Base-by-base conservation (phyloP, 2,329 filamentous ascomycete genomes). In the Reticulascus tulasneorum region DNA sequence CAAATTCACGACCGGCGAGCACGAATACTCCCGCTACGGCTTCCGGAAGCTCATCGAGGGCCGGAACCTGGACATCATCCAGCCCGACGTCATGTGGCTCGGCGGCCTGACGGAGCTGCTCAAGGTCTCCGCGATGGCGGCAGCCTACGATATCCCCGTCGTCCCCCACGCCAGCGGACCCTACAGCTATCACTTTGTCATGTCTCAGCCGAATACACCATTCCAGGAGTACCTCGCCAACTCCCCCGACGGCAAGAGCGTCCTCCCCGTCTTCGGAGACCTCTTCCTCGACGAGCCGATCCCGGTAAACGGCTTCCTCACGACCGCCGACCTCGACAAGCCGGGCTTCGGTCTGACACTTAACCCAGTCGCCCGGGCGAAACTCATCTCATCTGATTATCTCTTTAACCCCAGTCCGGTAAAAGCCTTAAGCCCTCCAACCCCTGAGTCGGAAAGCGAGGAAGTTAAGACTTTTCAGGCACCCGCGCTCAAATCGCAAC, bases 161-260 rank as follows among this genome's bases (percentile, higher is more conserved):
- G 87, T 96, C 11, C 90, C 90, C n/a, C 90, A 96, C 57, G 90
- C 90, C 28, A 93, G 85, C 44, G 90, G 90, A 2, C 86, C 90
- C 4, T 96, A 96, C 68, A 93, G 86, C 53, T 96, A 96, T 65
- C 90, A 96, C 64, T 96, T 94, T 56, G 90, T 95, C 47, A 83
- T 95, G 43, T 94, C 88, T 28, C 90, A 96, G 63, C 79, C 86
- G 45, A 94, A 95, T 66, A 86, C 84, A 11, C 90, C 90, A 6
- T 96, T 96, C 74, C 90, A 96, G 62, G 90, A 96, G 63, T 96
- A 96, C 56, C 75, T 96, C 17, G 90, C 90, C 49, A 95, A 95
- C 66, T 94, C 88, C 3, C 79, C 89, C 1, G 89, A 96, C 52
- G 90, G 90, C 31, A 86, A 88, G 69, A 89, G 81, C 44, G 90